phyloP scores from a whole-genome alignment of 2,329 filamentous ascomycete genomes.

The Curvularia hawaiiensis region DNA sequence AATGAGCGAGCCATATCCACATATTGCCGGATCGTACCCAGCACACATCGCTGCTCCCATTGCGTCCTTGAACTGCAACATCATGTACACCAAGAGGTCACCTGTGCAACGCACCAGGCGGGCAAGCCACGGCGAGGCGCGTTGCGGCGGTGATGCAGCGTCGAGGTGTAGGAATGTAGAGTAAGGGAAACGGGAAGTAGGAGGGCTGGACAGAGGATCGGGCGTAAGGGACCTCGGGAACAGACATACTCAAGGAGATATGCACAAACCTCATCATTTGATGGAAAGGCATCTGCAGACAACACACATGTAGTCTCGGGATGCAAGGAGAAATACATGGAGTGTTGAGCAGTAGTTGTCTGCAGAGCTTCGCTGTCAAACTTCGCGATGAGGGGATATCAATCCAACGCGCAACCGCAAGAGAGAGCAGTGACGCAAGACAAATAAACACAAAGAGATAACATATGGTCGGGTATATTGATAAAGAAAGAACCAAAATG shows the following conservation, averaged over 20 bases:
- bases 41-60: conserved; percentile 32
- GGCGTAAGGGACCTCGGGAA: conserved; percentile 52
- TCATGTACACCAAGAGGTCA: conserved; percentile 17
- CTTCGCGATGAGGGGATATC: conserved; percentile 44
- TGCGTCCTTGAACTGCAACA: conserved; percentile 34
- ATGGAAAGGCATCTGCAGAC: conserved; percentile 21
- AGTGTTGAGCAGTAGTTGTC: neutral
- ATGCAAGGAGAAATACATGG: conserved; percentile 5
- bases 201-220: conserved; percentile 47
- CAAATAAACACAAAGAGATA: conserved; percentile 43
- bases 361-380: conserved; percentile 21
- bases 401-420: conserved; percentile 41
- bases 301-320: conserved; percentile 8
- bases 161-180: conserved; percentile 21
- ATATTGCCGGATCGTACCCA: conserved; percentile 49
- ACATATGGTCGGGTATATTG: conserved; percentile 29
- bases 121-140: conserved; percentile 47
- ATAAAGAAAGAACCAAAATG: conserved; percentile 21
- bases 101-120: conserved; percentile 30
- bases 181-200: conserved; percentile 40
- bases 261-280: conserved; percentile 36
- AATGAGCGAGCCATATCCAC: conserved; percentile 52
- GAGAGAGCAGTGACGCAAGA: conserved; percentile 45
- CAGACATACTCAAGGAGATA: conserved; percentile 49
- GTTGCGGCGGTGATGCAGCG: conserved; percentile 30